Percentiles rank a stretch among this genome's conserved stretches.
These are phyloP conservation scores for Linderniella brevidens DNA, from an alignment of 257 asterid species.

Conservation along the genomic window DNA sequence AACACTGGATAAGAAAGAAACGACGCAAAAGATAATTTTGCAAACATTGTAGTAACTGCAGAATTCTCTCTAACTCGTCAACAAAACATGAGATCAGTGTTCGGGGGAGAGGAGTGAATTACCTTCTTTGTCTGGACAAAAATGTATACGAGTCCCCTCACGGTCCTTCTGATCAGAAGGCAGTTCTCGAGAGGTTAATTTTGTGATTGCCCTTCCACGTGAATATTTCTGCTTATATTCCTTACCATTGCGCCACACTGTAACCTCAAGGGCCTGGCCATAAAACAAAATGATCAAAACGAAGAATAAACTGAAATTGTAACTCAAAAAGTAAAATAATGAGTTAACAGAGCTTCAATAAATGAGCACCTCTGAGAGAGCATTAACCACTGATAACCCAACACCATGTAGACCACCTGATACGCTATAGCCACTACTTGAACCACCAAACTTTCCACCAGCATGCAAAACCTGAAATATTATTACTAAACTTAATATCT, in stretches of 20 bases:
- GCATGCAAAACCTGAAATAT: constrained; percentile 91
- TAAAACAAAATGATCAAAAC: constrained; percentile 10
- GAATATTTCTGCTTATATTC: constrained; percentile 76
- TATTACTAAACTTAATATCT: constrained; percentile 9
- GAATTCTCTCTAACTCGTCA: no score
- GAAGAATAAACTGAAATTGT: constrained; percentile 7
- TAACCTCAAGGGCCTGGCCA: constrained; percentile 63
- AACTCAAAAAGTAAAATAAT: not conserved
- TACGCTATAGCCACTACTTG: constrained; percentile 91
- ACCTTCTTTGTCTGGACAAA: constrained; percentile 98
- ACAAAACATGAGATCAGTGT: no score
- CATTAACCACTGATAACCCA: constrained; percentile 95
- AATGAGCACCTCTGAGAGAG: constrained; percentile 69
- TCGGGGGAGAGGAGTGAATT: not conserved
- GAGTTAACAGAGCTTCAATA: not conserved
- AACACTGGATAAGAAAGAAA: constrained; percentile 41
- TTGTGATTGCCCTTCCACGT: constrained; percentile 72
- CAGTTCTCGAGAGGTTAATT: constrained; percentile 42
- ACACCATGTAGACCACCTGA: constrained; percentile 99
- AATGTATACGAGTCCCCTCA: constrained; percentile 65
- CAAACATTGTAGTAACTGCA: not conserved
- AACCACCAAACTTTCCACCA: constrained; percentile 98
- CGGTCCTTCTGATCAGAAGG: constrained; percentile 36
- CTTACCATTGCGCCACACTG: constrained; percentile 88
- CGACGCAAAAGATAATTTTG: constrained; percentile 7